Percentiles rank a stretch among this genome's conserved stretches.
Evolutionary conservation across 2,329 filamentous ascomycete species (phyloP).

Genomic region (Polytolypa hystricis): DNA sequence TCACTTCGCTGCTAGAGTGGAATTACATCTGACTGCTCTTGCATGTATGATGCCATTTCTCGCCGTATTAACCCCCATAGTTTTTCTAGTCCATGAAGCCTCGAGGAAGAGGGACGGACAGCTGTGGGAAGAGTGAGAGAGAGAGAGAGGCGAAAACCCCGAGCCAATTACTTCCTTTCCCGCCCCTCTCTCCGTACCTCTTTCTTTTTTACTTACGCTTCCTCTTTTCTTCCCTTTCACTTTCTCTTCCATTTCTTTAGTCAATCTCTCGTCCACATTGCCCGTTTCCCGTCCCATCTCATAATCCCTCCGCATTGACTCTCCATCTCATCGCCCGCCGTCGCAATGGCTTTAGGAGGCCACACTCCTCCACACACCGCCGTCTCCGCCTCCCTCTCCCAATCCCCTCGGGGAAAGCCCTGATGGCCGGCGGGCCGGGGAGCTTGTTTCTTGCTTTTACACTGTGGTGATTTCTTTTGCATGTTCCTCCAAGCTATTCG

Average conservation of each 20-base stretch:
- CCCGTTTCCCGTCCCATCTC: background rate
- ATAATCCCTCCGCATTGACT: background rate
- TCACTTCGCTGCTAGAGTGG: no score
- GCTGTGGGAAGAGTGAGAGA: no score
- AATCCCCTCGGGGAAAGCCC: constrained; percentile 26
- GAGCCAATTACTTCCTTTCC: no score
- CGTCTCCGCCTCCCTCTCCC: background rate
- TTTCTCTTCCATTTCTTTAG: background rate
- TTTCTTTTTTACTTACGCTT: background rate
- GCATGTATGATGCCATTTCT: no score
- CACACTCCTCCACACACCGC: background rate
- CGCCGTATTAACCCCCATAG: no score
- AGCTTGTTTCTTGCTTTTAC: constrained; percentile 36
- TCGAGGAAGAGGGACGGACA: no score
- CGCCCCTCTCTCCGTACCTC: background rate
- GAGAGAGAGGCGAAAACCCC: no score
- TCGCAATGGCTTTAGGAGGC: no score
- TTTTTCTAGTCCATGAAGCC: no score
- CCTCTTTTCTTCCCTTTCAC: background rate
- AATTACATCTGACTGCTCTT: no score
- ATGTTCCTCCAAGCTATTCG: background rate
- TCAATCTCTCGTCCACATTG: background rate
- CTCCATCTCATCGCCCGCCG: background rate
- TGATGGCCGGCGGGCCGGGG: constrained; percentile 32
- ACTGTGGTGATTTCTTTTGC: constrained; percentile 33